Base-by-base conservation (phyloP, 2,329 filamentous ascomycete genomes). In the Ophiocordyceps robertsii region DNA sequence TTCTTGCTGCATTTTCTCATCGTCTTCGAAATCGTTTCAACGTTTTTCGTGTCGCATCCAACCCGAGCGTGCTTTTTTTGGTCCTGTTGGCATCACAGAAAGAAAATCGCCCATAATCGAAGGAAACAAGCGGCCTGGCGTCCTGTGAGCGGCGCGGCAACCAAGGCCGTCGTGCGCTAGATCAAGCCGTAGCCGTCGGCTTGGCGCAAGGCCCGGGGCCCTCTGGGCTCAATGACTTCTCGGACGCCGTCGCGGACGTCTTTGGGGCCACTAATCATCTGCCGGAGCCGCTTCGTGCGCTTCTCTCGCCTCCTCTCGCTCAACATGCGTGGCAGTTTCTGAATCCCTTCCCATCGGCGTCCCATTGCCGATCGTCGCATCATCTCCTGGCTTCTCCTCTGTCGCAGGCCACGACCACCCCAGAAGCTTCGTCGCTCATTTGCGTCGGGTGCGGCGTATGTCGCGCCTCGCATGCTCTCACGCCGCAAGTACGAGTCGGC, bases 241-340 rank as follows among this genome's bases (percentile, higher is more conserved):
- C 68, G 72, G 3, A 78, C 70, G 4, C 73, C 73, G 47, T 78
- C 74, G 24, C 73, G 62, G 17, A 78, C 73, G 51, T 76, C 72
- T 21, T 61, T 67, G 0, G 77, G 77, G 6, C 66, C 69, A 46
- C 75, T 78, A 37, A 82, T 82, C 56, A 69, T 79, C 48, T 70
- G 63, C 8, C 77, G 66, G 42, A 82, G 62, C 52, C 75, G 74
- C 45, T 72, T 66, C 19, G 68, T 71, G 41, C 77, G 64, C 59
- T 74, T 77, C 58, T 77, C 73, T 21, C 75, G 67, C 41, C 72
- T 65, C 48, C 67, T 68, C 51, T 82, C 77, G 52, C 72, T 78
- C 14, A 80, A 51, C 39, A 69, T 67, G 14, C 72, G 66, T 30
- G 72, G 68, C 4, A 81, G 56, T 24, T 70, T 73, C 37, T 70